Evolutionary conservation across 176 grass and related monocot species (phyloP).

Genomic region (Cenchrus americanus): DNA sequence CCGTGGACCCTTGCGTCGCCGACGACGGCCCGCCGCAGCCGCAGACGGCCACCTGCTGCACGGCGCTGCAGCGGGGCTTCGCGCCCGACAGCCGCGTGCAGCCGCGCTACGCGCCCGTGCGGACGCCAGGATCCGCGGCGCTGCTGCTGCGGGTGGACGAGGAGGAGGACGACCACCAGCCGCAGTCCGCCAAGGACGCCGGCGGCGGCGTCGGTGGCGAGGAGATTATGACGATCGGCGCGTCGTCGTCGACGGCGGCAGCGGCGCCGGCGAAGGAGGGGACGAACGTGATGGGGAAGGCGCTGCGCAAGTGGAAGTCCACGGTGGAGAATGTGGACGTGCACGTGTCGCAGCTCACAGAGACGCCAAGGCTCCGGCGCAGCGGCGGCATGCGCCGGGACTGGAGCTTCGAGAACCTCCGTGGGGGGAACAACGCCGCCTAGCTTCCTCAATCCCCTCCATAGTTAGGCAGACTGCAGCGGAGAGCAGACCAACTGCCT

Average conservation of each 20-base stretch:
- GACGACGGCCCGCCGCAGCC: constrained; percentile 17
- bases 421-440: constrained; percentile 32
- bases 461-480: neutral
- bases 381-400: constrained; percentile 68
- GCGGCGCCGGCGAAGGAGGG: neutral
- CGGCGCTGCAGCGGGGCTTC: constrained; percentile 51
- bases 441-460: neutral
- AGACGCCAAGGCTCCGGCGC: constrained; percentile 54
- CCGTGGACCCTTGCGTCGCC: constrained; percentile 1
- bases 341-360: constrained; percentile 16
- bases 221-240: neutral
- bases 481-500: too few species aligned
- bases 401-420: constrained; percentile 86
- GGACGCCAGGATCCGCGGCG: constrained; percentile 22
- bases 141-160: neutral
- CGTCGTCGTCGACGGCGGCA: neutral
- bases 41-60: constrained; percentile 56
- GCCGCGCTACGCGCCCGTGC: constrained; percentile 41
- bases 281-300: neutral
- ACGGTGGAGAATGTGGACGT: constrained; percentile 19
- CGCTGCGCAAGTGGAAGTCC: constrained; percentile 56
- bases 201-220: neutral
- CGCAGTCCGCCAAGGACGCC: neutral
- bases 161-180: neutral
- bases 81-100: constrained; percentile 22